Base-by-base conservation (phyloP, 371 early-diverging fungal species). In the Mortierella sp. region DNA sequence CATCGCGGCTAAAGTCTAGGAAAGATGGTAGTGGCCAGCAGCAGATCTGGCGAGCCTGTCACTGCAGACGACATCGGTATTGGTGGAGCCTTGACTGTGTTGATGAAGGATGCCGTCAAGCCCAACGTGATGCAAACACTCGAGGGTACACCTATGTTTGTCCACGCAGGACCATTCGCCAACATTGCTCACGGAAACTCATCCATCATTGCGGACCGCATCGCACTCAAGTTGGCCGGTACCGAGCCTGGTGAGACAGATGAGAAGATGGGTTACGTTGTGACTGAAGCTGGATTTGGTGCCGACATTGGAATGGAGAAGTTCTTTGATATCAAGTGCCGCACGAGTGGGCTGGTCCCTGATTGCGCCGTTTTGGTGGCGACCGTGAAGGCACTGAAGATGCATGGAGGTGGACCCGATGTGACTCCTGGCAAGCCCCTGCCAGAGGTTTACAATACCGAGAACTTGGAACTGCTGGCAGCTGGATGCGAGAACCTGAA, bases 281-380 rank as follows among this genome's bases (percentile, higher is more conserved):
- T 97, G 41, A 98, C 98, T 28, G 98, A 98, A 82, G 96, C 96
- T 27, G 98, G 98, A 10, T 98, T 98, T 67, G 98, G 98, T 43
- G 96, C 97, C 22, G 98, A 98, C 81, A 98, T 98, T 82, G 98
- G 98, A 51, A 95, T 96, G 94, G 97, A 97, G 60, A 98, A 97
- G 83, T 97, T 98, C 89, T 95, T 97, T 82, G 91, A 97, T 81
- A 97, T 98, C 85, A 98, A 98, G 82, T 98, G 98, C 82, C 90
- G 98, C 29, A 85, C 87, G 10, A 94, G 94, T 22, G 94, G 93
- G 10, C 83, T 98, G 31, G 83, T 90, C 1, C 98, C 98, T 40
- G 88, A 95, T 71, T 91, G 90, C 28, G 98, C 95, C n/a, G 95
- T 97, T 46, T 85, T 98, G 49, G 97, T 96, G n/a, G 94, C 96